Conservation (phyloP, 2,329 filamentous ascomycete genomes). For the Pseudogymnoascus sp. region DNA sequence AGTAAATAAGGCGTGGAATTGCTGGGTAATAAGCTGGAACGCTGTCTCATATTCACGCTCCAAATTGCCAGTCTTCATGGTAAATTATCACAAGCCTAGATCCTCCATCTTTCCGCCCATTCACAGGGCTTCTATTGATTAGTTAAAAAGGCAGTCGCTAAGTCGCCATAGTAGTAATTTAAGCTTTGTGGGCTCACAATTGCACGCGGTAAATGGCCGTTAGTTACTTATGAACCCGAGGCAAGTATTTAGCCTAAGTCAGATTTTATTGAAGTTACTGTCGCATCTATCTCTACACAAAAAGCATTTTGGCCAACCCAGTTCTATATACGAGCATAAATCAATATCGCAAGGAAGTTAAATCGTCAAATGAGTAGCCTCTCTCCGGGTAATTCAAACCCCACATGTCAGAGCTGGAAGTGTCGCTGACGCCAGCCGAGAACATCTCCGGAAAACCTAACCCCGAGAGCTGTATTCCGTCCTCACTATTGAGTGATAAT, state of each 20-base stretch:
- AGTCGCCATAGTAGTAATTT: background rate
- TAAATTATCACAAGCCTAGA: background rate
- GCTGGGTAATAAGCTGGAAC: background rate
- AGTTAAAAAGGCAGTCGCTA: background rate
- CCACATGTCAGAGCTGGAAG: constrained; percentile 7
- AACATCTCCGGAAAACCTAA: background rate
- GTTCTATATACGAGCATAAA: background rate
- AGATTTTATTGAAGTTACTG: background rate
- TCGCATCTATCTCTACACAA: constrained; percentile 1
- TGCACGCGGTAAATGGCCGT: background rate
- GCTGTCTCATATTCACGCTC: background rate
- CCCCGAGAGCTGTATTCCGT: background rate
- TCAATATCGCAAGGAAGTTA: background rate
- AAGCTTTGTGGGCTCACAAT: background rate
- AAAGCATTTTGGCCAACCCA: background rate
- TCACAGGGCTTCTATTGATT: background rate
- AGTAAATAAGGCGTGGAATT: background rate
- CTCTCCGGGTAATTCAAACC: background rate
- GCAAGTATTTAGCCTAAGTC: background rate
- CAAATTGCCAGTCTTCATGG: background rate
- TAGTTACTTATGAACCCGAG: background rate
- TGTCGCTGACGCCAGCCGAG: background rate
- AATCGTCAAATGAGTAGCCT: background rate
- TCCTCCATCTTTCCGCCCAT: background rate
- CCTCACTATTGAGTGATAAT: background rate